Percentiles rank a stretch among this genome's conserved stretches.
Evolutionary conservation across 176 grass and related monocot genomes (phyloP).

Genomic region (Elaeis guineensis): DNA sequence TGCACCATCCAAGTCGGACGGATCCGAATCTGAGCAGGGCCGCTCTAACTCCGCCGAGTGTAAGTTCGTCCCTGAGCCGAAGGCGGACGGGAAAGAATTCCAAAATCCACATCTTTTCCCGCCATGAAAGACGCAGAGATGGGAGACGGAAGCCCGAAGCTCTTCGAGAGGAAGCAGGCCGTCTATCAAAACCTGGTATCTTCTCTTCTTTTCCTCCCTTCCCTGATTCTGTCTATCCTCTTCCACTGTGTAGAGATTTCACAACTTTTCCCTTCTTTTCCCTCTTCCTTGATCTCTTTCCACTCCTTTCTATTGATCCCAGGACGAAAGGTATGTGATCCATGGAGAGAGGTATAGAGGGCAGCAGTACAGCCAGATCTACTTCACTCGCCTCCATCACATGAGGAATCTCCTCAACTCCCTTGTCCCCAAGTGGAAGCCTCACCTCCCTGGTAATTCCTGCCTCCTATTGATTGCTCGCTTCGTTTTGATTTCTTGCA

Average conservation of each 20-base stretch:
- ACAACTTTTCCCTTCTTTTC: too few species aligned
- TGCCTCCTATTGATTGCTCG: background rate
- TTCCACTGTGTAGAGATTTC: too few species aligned
- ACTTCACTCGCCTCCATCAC: constrained; percentile 83
- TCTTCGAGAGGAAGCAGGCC: constrained; percentile 71
- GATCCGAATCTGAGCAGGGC: too few species aligned
- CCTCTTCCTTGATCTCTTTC: constrained; percentile 4
- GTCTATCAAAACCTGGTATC: constrained; percentile 58
- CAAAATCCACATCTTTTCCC: constrained; percentile 7
- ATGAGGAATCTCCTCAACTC: constrained; percentile 64
- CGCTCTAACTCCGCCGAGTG: background rate
- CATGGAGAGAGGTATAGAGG: constrained; percentile 86
- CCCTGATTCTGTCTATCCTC: background rate
- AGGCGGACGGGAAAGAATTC: background rate
- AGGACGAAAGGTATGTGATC: constrained; percentile 83
- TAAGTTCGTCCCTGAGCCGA: background rate
- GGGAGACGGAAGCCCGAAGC: constrained; percentile 31
- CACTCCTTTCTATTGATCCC: constrained; percentile 6
- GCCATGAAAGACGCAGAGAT: constrained; percentile 22
- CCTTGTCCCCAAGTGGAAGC: constrained; percentile 69
- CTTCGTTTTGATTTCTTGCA: background rate
- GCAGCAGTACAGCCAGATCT: constrained; percentile 97
- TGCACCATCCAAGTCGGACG: too few species aligned
- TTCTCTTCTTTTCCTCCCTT: background rate
- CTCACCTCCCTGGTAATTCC: constrained; percentile 41